These are phyloP conservation scores for Juncus inflexus DNA, from an alignment of 176 grass and related monocot species.

Conservation along the genomic window DNA sequence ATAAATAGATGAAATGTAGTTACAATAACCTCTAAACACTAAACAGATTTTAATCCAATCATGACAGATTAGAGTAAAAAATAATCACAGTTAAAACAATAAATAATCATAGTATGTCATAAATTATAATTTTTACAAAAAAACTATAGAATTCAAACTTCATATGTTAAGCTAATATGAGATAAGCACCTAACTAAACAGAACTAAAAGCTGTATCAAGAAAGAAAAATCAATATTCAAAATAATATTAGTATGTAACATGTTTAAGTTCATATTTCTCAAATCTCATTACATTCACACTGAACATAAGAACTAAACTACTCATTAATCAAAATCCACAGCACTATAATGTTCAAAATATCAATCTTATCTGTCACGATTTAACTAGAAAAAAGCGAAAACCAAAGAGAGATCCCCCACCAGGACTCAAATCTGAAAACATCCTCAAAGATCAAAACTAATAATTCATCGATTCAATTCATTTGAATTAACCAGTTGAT, in stretches of 20 bases:
- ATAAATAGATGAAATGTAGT: not conserved
- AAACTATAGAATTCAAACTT: too few relatives aligned
- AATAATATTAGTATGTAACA: not conserved
- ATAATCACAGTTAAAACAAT: too few relatives aligned
- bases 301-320: not conserved
- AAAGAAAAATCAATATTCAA: not conserved
- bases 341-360: not conserved
- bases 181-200: not conserved
- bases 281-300: not conserved
- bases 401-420: too few relatives aligned
- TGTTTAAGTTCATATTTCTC: not conserved
- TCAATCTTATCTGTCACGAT: not conserved
- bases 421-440: not conserved
- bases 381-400: too few relatives aligned
- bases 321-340: not conserved
- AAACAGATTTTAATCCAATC: too few relatives aligned
- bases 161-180: not conserved
- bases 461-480: not conserved
- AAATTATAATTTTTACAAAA: too few relatives aligned
- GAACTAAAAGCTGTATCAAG: not conserved
- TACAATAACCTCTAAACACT: too few relatives aligned
- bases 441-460: not conserved
- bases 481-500: not conserved
- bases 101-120: too few relatives aligned
- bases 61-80: too few relatives aligned